Base-by-base conservation (phyloP, 2,329 filamentous ascomycete genomes). In the Penicillium corylophilum region DNA sequence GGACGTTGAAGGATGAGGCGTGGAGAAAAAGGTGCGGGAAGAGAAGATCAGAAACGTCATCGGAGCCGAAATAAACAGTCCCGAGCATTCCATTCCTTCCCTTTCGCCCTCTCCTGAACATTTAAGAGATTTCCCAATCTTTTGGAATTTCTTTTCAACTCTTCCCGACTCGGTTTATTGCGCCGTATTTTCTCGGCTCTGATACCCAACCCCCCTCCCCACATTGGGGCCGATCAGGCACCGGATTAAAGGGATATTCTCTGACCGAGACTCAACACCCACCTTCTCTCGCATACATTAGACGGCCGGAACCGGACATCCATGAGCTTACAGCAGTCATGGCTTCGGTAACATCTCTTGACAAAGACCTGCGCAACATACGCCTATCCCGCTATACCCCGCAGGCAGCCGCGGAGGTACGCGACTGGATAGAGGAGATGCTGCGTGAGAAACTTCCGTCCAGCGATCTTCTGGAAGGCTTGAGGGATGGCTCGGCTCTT, bases 341-440 rank as follows among this genome's bases (percentile, higher is more conserved):
- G 93, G 92, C 93, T 63, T 96, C 93, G 35, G 93, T 97, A 28
- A 83, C 90, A 58, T 96, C 90, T 57, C 79, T 99, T 55, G 94
- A 97, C 75, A 93, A 93, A 74, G 94, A 99, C 78, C 82, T 99
- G 84, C 89, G 90, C 80, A 91, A 86, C 71, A 74, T 97, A 81
- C 92, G 94, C 74, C 80, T 96, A 65, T 89, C 92, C 55, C 89
- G 93, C 75, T 97, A 96, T 75, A 97, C 93, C 1, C 90, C 91
- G 20, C 85, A 88, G 63, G 92, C 92, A 36, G 92, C 91, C 46
- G 90, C 90, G 63, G 92, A 97, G 76, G 87, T 85, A 18, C 85
- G 86, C 42, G 73, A 78, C 58, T 99, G 94, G 90, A 92, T 99
- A 59, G 91, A 96, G 72, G 82, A 84, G 35, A 80, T 85, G 1